Percentiles rank a stretch among this genome's conserved stretches.
These are phyloP conservation scores for Piper betle DNA, from an alignment of 164 flowering plant species.

Conservation along the genomic window DNA sequence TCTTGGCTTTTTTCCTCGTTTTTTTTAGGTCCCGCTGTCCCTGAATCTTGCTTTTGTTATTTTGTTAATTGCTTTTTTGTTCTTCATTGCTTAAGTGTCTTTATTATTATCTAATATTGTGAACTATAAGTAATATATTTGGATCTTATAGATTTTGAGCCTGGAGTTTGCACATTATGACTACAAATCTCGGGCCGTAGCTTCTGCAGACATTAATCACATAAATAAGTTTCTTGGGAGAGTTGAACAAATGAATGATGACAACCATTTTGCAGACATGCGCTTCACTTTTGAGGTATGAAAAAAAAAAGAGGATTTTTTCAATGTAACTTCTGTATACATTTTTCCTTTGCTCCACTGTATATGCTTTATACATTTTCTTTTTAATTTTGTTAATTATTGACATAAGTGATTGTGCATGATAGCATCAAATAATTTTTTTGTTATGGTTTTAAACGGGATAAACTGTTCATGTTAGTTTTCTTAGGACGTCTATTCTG, in stretches of 20 bases:
- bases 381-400: too few species aligned
- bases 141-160: constrained; percentile 41
- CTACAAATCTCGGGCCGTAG: constrained; percentile 63
- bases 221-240: constrained; percentile 49
- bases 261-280: constrained; percentile 32
- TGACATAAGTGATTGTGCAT: too few species aligned
- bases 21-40: too few species aligned
- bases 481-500: too few species aligned
- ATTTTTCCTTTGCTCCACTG: not conserved
- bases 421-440: too few species aligned
- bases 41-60: too few species aligned
- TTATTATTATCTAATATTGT: not conserved
- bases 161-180: constrained; percentile 93
- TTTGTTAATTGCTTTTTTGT: too few species aligned
- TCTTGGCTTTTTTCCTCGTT: too few species aligned
- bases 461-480: too few species aligned
- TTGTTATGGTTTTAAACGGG: too few species aligned
- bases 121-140: not conserved
- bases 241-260: constrained; percentile 44
- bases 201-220: constrained; percentile 79
- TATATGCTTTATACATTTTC: not conserved
- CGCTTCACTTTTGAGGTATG: constrained; percentile 44
- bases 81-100: too few species aligned
- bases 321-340: not conserved
- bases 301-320: not conserved